These are phyloP conservation scores for Warburgia ugandensis DNA, from an alignment of 164 flowering plant genomes.

Conservation along the genomic window DNA sequence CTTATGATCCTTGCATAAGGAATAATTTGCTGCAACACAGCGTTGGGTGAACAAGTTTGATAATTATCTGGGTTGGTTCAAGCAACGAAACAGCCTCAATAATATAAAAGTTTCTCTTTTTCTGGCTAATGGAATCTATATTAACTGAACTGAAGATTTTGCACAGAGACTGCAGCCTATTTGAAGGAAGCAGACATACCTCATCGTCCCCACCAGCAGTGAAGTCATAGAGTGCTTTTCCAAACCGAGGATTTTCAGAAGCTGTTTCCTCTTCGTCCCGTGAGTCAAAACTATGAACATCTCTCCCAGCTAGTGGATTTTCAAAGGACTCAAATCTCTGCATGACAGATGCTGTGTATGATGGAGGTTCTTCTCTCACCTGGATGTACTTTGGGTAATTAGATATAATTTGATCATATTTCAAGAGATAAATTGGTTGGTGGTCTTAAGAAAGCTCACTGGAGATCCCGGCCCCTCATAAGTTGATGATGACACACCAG, in stretches of 20 bases:
- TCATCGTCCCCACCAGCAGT: conserved; percentile 99
- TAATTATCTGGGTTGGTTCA: no score
- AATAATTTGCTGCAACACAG: no score
- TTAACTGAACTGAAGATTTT: neutral
- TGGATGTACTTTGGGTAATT: conserved; percentile 24
- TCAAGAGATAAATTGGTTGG: conserved; percentile 2
- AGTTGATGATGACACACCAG: conserved; percentile 35
- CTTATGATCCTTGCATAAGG: no score
- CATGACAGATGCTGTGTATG: conserved; percentile 56
- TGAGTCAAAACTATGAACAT: conserved; percentile 54
- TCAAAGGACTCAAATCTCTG: conserved; percentile 78
- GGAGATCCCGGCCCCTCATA: conserved; percentile 62
- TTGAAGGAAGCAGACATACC: conserved; percentile 28
- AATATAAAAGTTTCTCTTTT: no score
- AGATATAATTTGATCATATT: neutral
- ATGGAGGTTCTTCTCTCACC: conserved; percentile 87
- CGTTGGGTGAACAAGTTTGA: no score
- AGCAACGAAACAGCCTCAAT: no score
- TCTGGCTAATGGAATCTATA: neutral
- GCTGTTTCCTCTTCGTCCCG: conserved; percentile 48
- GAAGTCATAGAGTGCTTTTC: conserved; percentile 94
- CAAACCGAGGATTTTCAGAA: conserved; percentile 50
- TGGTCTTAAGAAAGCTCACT: conserved; percentile 30
- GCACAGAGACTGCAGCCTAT: neutral
- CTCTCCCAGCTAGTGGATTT: conserved; percentile 70